Evolutionary conservation across 1,284 basidiomycete species (phyloP).

Genomic region (Mycosarcoma mackinlayi): DNA sequence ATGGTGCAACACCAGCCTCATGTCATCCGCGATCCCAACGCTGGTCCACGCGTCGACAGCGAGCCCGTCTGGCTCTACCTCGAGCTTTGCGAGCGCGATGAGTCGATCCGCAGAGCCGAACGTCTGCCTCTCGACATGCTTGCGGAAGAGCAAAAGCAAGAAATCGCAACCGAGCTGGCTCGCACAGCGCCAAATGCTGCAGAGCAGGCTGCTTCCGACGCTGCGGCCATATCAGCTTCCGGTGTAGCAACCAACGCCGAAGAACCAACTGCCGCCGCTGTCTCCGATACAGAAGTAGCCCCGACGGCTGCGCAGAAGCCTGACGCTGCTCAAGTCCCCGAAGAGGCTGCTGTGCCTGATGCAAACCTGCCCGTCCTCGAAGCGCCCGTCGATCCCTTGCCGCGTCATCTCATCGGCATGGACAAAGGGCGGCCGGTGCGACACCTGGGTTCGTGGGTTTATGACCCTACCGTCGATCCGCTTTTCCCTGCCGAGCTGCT

Average conservation of each 20-base stretch:
- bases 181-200: conserved; percentile 1
- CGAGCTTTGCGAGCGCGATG: conserved; percentile 60
- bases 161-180: conserved; percentile 18
- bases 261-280: background rate
- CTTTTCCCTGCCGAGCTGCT: conserved; percentile 64
- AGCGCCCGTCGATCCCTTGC: conserved; percentile 38
- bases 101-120: conserved; percentile 39
- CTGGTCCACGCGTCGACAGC: conserved; percentile 63
- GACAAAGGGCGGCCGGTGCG: conserved; percentile 61
- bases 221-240: too few relatives aligned
- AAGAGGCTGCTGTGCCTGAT: background rate
- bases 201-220: background rate
- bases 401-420: conserved; percentile 54
- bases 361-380: conserved; percentile 10
- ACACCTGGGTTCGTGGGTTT: conserved; percentile 63
- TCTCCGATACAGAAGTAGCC: background rate
- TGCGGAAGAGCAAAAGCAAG: conserved; percentile 26
- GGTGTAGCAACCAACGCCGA: background rate
- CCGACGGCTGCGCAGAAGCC: background rate
- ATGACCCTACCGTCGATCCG: conserved; percentile 58
- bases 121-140: conserved; percentile 28
- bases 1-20: conserved; percentile 29
- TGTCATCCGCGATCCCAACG: conserved; percentile 44
- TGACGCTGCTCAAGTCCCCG: background rate
- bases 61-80: conserved; percentile 66